A percentile compares a stretch with the other conserved stretches of the same genome.
These are phyloP conservation scores for Aspergillus sclerotialis DNA, from an alignment of 2,329 filamentous ascomycete species.

Conservation along the genomic window DNA sequence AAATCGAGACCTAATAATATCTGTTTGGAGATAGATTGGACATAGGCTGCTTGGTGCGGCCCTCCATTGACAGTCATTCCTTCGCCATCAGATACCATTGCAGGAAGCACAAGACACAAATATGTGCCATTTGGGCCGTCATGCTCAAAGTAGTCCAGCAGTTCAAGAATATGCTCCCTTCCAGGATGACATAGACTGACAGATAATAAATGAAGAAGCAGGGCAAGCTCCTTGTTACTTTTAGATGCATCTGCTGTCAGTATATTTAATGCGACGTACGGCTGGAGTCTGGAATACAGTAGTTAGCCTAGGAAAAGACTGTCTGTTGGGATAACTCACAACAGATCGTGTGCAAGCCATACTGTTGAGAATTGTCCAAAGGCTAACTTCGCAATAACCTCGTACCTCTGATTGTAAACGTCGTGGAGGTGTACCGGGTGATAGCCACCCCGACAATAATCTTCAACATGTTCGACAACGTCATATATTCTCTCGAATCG, in stretches of 20 bases:
- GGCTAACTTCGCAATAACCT: conserved; percentile 9
- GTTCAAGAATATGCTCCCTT: conserved; percentile 11
- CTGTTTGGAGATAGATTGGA: conserved; percentile 12
- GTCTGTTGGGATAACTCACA: neutral
- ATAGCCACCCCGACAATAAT: conserved; percentile 15
- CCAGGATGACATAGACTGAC: conserved; percentile 8
- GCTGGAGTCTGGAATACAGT: conserved; percentile 8
- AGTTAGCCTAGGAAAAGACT: conserved; percentile 2
- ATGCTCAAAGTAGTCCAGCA: conserved; percentile 18
- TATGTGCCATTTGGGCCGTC: conserved; percentile 15
- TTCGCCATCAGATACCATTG: conserved; percentile 3
- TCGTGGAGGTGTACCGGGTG: conserved; percentile 17
- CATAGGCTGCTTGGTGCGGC: conserved; percentile 5
- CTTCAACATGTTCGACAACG: neutral
- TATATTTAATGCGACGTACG: conserved; percentile 15
- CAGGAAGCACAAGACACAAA: conserved; percentile 17
- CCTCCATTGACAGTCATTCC: conserved; percentile 6
- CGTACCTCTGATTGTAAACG: conserved; percentile 13
- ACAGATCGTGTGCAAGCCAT: conserved; percentile 13
- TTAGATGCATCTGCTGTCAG: conserved; percentile 14
- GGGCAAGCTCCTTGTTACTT: conserved; percentile 12
- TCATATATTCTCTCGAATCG: conserved; percentile 5
- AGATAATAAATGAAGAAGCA: conserved; percentile 10
- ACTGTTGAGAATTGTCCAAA: conserved; percentile 14
- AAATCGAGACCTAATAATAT: conserved; percentile 12